A percentile compares a stretch with the other conserved stretches of the same genome.
These are phyloP conservation scores for Monosporozyma yasuniensis DNA, from an alignment of 805 yeast genomes.

Conservation along the genomic window DNA sequence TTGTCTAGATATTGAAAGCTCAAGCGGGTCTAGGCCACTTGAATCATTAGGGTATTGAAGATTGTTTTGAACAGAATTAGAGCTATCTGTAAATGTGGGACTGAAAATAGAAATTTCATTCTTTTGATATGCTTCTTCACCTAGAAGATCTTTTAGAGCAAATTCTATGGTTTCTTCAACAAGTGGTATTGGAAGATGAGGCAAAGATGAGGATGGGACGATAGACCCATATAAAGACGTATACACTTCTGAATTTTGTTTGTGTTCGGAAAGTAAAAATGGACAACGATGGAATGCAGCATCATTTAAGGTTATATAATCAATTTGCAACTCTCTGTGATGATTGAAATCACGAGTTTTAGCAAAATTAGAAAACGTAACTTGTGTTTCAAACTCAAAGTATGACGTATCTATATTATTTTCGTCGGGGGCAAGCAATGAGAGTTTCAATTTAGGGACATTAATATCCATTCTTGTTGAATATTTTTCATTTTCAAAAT, in stretches of 20 bases:
- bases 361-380: conserved; percentile 51
- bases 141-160: conserved; percentile 32
- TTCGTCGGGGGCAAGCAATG: conserved; percentile 16
- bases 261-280: conserved; percentile 50
- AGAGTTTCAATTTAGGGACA: conserved; percentile 39
- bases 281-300: conserved; percentile 76
- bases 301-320: conserved; percentile 63
- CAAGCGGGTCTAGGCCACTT: not conserved
- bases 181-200: conserved; percentile 54
- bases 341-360: conserved; percentile 39
- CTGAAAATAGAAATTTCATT: conserved; percentile 1
- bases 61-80: not conserved
- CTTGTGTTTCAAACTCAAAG: conserved; percentile 46
- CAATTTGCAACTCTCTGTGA: conserved; percentile 46
- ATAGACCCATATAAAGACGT: conserved; percentile 43
- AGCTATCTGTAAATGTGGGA: not conserved
- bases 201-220: conserved; percentile 52
- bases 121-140: conserved; percentile 10
- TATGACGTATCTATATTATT: conserved; percentile 20
- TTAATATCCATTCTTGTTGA: conserved; percentile 44
- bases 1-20: not conserved
- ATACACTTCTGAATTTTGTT: conserved; percentile 38
- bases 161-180: conserved; percentile 39
- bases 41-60: not conserved
- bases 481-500: conserved; percentile 60